Base-by-base conservation (phyloP, 257 asterid species). In the Mentha longifolia region DNA sequence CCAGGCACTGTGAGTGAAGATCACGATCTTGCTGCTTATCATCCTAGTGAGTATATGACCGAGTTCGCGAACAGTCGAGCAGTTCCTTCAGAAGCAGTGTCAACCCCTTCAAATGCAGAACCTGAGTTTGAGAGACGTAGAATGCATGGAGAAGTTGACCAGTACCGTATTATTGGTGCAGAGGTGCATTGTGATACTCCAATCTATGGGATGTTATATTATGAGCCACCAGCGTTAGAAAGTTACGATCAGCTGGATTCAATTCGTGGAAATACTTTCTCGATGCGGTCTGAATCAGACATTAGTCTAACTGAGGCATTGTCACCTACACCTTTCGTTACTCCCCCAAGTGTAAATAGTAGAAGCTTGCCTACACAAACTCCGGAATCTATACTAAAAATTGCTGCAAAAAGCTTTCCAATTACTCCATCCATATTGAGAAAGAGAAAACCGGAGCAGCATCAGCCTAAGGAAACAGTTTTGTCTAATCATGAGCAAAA, bases 401-500 rank as follows among this genome's bases (percentile, higher is more conserved):
- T 82, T 37, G 98, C 97, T 71, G 97, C 99, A 16, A 81, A 74
- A 78, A 89, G 89, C 86, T 95, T 88, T 79, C 97, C 79, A 6
- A 80, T 86, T 60, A 92, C 99, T 52, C 99, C 99, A 20, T 92
- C 99, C 74, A 95, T 95, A 70, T 33, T 92, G 47, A 81, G 98
- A 66, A 95, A 87, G 83, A 89, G 97, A 69, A 95, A 83, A 74
- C 60, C 77, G 11, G 88, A 74, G 56, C 75, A 39, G 60, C 74
- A 39, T 46, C 82, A 30, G 64, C 70, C 55, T 5, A 74, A 56
- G 88, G 87, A 77, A 70, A 79, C 71, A 28, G 71, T 62, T 56
- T 13, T 49, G 46, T 74, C 78, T 20, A 74, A 77, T 51, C 73
- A 79, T 11, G 84, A 73, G 68, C 70, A 74, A 59, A 66, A 76